Evolutionary conservation across 306 rosid genomes (phyloP), one percentile per base, ranked within the genome.

Genomic region (Castanea crenata): DNA sequence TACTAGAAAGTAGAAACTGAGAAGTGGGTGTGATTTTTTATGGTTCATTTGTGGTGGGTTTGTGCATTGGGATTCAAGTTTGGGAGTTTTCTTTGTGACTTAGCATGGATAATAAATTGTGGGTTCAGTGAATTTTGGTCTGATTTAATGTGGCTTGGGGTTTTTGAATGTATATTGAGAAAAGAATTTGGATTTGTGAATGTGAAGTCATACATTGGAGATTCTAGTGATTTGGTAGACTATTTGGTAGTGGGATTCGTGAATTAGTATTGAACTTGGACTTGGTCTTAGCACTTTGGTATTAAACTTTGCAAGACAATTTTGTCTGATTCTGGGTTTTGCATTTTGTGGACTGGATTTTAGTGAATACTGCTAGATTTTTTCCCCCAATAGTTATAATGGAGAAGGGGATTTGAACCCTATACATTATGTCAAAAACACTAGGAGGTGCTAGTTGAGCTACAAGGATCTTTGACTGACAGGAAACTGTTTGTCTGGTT

Each of bases 161-260:
- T 34, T 72, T 71, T 72, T 15, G 51, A 29, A 73, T 69, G 81
- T 51, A 74, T 68, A 78, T 58, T 8, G 32, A 10, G 34, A 32
- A 74, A 74, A 63, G 41, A 79, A 82, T 41, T 38, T 10, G 55
- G 76, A 63, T 65, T 7, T 58, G 38, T 69, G 57, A 80, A 72
- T 46, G 82, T 55, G 81, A 76, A 74, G 73, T 19, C 73, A 62
- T 74, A 56, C 76, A 23, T 29, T 67, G 64, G 78, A 69, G 69
- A 74, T 80, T 84, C 62, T 78, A 75, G 75, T 68, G 59, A 79
- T 82, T 31, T 75, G 55, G 52, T 68, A 44, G 71, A 15, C 77
- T n/a, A 29, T 70, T 52, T n/a, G 81, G 61, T 69, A 27, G 16
- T 76, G 73, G 38, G 62, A 5, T 69, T 64, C 23, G 34, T 70